Conservation (phyloP, 345 rosid genomes). For the Hibiscus syriacus region DNA sequence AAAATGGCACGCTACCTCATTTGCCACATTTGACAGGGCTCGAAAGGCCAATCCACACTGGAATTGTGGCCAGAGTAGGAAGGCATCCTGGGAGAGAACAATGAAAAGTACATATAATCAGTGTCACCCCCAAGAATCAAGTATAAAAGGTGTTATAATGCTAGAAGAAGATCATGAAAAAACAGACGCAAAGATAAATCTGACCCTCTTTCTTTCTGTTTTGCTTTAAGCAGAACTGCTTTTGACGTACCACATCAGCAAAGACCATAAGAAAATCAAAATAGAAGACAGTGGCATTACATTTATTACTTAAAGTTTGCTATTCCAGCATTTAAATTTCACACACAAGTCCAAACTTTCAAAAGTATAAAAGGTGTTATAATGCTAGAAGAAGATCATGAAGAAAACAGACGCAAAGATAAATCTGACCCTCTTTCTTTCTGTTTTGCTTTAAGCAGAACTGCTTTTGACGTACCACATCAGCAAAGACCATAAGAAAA, state of each 20-base stretch:
- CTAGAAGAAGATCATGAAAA: background rate
- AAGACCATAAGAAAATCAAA: background rate
- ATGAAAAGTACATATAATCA: background rate
- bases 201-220: background rate
- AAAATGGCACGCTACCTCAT: slow-evolving; percentile 46
- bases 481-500: background rate
- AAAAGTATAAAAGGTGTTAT: background rate
- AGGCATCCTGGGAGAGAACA: slow-evolving; percentile 52
- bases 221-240: background rate
- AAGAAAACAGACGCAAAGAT: background rate
- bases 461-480: background rate
- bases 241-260: background rate
- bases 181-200: background rate
- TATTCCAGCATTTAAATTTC: background rate
- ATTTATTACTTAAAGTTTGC: background rate
- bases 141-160: background rate
- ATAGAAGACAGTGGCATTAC: background rate
- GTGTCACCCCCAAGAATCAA: background rate
- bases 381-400: background rate
- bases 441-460: background rate
- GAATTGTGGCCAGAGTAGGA: slow-evolving; percentile 94
- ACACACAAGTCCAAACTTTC: background rate
- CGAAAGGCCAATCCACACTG: slow-evolving; percentile 94
- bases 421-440: background rate
- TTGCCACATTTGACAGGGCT: slow-evolving; percentile 94